Conservation (phyloP, 2,329 filamentous ascomycete species). For the Ceratocystis cacaofunesta region DNA sequence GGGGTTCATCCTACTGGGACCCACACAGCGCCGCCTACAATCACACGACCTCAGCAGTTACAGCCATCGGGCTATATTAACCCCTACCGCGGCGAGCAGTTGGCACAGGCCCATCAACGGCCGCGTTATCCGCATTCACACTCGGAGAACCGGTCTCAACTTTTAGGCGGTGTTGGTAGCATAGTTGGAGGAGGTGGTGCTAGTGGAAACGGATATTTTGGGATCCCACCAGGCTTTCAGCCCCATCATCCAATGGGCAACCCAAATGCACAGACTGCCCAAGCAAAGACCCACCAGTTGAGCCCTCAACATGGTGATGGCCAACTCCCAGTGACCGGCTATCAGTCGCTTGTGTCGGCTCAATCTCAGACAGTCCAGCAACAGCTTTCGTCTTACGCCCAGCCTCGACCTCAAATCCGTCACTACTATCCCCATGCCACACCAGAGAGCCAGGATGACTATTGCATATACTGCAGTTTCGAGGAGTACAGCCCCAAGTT, state of each 20-base stretch:
- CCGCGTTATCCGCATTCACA: neutral
- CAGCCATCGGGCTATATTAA: neutral
- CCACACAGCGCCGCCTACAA: neutral
- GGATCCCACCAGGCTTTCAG: neutral
- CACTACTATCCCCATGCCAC: neutral
- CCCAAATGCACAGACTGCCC: neutral
- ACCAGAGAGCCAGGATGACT: neutral
- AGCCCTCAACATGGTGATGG: neutral
- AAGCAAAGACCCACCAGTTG: neutral
- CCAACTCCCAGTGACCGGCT: neutral
- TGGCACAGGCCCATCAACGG: neutral
- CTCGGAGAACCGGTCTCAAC: neutral
- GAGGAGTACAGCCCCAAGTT: neutral
- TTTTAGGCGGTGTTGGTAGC: neutral
- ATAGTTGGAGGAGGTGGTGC: neutral
- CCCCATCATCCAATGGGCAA: neutral
- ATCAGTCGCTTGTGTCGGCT: neutral
- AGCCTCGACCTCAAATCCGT: neutral
- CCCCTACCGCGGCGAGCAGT: neutral
- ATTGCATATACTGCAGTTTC: conserved; percentile 4
- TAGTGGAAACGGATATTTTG: neutral
- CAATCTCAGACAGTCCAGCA: neutral
- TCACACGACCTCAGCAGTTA: neutral
- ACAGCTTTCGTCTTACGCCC: neutral
- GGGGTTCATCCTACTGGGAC: neutral